phyloP scores from a whole-genome alignment of 2,329 filamentous ascomycete species.

The Trichoderma sp. region DNA sequence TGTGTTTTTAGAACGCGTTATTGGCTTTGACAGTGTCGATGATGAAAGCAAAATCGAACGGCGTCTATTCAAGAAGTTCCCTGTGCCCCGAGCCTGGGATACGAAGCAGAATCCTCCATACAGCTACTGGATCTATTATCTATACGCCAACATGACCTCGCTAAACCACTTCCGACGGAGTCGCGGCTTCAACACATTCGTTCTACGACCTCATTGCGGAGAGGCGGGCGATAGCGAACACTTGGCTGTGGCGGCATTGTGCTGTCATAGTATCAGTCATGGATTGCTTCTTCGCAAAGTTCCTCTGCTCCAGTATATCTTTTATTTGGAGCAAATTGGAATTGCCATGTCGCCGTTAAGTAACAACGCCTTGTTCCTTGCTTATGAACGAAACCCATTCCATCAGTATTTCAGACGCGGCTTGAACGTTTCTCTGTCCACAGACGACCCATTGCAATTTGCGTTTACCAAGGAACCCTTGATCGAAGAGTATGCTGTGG shows the following conservation, averaged over 20 bases:
- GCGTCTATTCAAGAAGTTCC: constrained; percentile 92
- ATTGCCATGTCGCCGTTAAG: constrained; percentile 99
- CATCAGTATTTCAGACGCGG: constrained; percentile 93
- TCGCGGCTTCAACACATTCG: constrained; percentile 92
- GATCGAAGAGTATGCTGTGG: constrained; percentile 97
- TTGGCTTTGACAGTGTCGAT: constrained; percentile 96
- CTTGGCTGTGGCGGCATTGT: constrained; percentile 83
- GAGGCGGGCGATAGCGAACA: constrained; percentile 97
- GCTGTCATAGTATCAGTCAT: constrained; percentile 96
- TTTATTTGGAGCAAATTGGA: constrained; percentile 96
- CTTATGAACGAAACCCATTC: constrained; percentile 96
- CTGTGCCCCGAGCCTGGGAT: constrained; percentile 82
- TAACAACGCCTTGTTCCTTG: constrained; percentile 94
- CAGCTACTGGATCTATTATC: constrained; percentile 98
- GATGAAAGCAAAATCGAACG: constrained; percentile 97
- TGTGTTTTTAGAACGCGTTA: constrained; percentile 88
- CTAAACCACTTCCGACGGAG: constrained; percentile 88
- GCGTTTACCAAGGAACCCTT: constrained; percentile 97
- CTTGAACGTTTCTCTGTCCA: constrained; percentile 92
- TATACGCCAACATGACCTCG: constrained; percentile 90
- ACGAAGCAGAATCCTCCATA: constrained; percentile 96
- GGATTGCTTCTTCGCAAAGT: constrained; percentile 91
- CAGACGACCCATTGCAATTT: constrained; percentile 95
- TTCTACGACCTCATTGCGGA: constrained; percentile 89
- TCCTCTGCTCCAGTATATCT: constrained; percentile 97